These are phyloP conservation scores for Polymyxa betae DNA, from an alignment of 208 protist species.

Conservation along the genomic window DNA sequence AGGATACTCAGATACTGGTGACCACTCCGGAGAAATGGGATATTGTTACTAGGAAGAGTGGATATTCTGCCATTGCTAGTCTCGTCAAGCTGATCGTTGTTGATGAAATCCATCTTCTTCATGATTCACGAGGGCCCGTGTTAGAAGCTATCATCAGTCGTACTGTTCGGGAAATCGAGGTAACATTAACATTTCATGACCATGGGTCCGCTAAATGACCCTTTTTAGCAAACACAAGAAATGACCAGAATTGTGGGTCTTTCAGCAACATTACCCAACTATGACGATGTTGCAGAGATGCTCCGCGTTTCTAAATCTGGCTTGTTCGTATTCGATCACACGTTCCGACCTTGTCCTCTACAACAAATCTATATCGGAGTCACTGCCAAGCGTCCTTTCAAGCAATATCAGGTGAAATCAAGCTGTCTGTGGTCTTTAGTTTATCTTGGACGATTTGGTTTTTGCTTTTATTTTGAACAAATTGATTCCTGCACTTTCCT, in stretches of 20 bases:
- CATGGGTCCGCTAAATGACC: not conserved
- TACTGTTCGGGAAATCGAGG: conserved; percentile 79
- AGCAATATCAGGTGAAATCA: conserved; percentile 77
- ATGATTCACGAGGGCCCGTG: conserved; percentile 97
- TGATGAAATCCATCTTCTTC: conserved; percentile 98
- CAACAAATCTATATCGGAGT: conserved; percentile 97
- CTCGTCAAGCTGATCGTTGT: conserved; percentile 87
- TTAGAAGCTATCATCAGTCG: conserved; percentile 97
- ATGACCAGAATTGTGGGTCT: conserved; percentile 95
- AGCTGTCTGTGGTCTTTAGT: no score
- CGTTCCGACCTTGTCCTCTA: conserved; percentile 91
- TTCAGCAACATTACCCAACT: conserved; percentile 99
- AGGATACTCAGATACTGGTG: conserved; percentile 83
- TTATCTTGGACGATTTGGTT: no score
- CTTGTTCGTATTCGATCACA: conserved; percentile 75
- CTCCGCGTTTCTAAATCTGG: conserved; percentile 90
- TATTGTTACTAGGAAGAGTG: conserved; percentile 96
- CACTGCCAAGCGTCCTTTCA: conserved; percentile 89
- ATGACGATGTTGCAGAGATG: conserved; percentile 96
- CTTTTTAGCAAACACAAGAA: conserved; percentile 63
- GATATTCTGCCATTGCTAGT: conserved; percentile 71
- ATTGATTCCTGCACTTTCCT: no score
- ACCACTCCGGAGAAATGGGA: conserved; percentile 99
- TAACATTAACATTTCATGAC: not conserved
- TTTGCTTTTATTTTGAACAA: no score